phyloP scores from a whole-genome alignment of 768 basidiomycete genomes.

The Brasilioporus rufonigricans region DNA sequence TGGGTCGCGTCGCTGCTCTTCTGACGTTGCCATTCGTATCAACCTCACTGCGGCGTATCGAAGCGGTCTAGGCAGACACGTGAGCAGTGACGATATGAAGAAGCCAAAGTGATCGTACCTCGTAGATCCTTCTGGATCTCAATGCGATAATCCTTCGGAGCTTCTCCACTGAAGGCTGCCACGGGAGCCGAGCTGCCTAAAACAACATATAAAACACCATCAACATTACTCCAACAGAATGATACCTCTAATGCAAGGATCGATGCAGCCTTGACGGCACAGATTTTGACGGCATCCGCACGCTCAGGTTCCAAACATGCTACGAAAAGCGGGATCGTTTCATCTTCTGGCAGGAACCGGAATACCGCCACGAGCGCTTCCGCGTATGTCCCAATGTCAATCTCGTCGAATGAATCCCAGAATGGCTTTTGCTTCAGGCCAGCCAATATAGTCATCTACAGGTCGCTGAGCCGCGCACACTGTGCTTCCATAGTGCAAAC shows the following conservation, averaged over 20 bases:
- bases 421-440: conserved; percentile 53
- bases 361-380: conserved; percentile 73
- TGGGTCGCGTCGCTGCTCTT: conserved; percentile 55
- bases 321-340: conserved; percentile 57
- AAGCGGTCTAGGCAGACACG: conserved; percentile 39
- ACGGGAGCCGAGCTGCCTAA: conserved; percentile 52
- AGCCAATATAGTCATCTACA: conserved; percentile 24
- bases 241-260: conserved; percentile 66
- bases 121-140: conserved; percentile 56
- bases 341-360: conserved; percentile 64
- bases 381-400: conserved; percentile 72
- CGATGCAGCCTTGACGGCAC: conserved; percentile 70
- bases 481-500: conserved; percentile 19
- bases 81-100: conserved; percentile 10
- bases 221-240: background rate
- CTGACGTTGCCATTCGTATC: conserved; percentile 56
- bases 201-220: conserved; percentile 9
- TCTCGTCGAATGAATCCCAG: conserved; percentile 69
- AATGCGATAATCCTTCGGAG: conserved; percentile 44
- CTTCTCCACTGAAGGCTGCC: conserved; percentile 52
- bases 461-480: background rate
- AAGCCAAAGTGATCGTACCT: conserved; percentile 37
- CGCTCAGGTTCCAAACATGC: conserved; percentile 72
- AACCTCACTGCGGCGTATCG: conserved; percentile 56
- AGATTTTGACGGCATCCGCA: conserved; percentile 78